Evolutionary conservation across 768 basidiomycete genomes (phyloP), one percentile per base, ranked within the genome.

Genomic region (Tricholoma hemisulphureum): DNA sequence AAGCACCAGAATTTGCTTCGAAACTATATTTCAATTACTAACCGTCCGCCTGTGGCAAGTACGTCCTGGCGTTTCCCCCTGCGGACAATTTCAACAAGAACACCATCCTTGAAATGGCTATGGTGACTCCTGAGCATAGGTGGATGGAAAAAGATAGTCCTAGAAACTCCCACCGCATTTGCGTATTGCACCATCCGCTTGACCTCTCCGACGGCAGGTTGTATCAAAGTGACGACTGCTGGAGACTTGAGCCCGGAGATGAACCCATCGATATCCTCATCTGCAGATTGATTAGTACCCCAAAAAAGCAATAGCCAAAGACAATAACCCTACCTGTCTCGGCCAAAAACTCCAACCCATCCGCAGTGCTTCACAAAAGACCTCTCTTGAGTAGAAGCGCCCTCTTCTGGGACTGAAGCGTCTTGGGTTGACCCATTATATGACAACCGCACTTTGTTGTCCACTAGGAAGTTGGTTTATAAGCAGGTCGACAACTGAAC

Each of bases 21-120:
- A 14, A 16, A 43, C 11, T 52, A n/a, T n/a, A n/a, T n/a, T 10
- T 34, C 6, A 34, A 29, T 6, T 2, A 59, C 80, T 50, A 55
- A 91, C 91, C 91, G 80, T 63, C 92, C 92, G 53, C 90, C 92
- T n/a, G 82, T 83, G 28, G 91, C 92, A 18, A 94, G 80, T 7
- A 91, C 78, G 56, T 93, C 91, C 2, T 76, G 72, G 18, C 80
- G 80, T 66, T 87, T 91, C 61, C 77, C 83, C 52, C 81, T 83
- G 57, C 83, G 78, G 10, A 86, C 84, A 1, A 93, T 84, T 63
- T 93, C 91, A 49, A 95, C 78, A 46, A 91, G 76, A 29, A 93
- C 76, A 0, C 93, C 93, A 49, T 87, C 82, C 35, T 83, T 84
- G 75, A 91, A 91, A 63, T 86, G 78, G 1, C 75, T 68, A 59